Evolutionary conservation across 2,329 filamentous ascomycete species (phyloP).

Genomic region (Gaeumannomyces sp.): DNA sequence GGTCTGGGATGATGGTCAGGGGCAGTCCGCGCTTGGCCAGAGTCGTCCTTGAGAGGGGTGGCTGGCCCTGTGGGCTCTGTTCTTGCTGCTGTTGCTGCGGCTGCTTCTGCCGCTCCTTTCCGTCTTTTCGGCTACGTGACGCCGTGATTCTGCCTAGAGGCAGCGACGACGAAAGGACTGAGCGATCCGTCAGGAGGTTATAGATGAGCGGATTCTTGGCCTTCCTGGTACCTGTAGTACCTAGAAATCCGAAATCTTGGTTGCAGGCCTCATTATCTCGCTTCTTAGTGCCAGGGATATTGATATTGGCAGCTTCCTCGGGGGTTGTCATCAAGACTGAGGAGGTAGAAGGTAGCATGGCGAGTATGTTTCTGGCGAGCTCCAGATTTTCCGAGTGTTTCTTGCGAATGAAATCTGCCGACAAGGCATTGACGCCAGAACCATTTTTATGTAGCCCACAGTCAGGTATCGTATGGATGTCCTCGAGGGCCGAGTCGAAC

Average conservation of each 20-base stretch:
- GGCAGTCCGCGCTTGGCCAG: slow-evolving; percentile 90
- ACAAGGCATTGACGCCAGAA: background rate
- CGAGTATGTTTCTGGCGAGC: slow-evolving; percentile 63
- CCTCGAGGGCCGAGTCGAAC: slow-evolving; percentile 59
- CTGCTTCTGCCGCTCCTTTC: slow-evolving; percentile 7
- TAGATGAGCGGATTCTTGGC: slow-evolving; percentile 82
- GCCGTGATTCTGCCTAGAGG: slow-evolving; percentile 59
- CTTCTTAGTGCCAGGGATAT: slow-evolving; percentile 13
- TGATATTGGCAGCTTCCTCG: slow-evolving; percentile 61
- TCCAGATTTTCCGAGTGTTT: slow-evolving; percentile 65
- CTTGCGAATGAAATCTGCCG: slow-evolving; percentile 19
- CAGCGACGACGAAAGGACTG: slow-evolving; percentile 83
- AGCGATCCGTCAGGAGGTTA: slow-evolving; percentile 92
- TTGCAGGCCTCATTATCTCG: background rate
- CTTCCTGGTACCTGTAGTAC: slow-evolving; percentile 47
- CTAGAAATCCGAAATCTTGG: slow-evolving; percentile 33
- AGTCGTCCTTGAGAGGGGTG: slow-evolving; percentile 49
- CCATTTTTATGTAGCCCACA: slow-evolving; percentile 19
- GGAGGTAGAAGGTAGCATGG: slow-evolving; percentile 73
- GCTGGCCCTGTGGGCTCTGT: background rate
- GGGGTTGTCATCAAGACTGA: slow-evolving; percentile 89
- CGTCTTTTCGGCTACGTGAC: background rate
- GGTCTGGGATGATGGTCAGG: slow-evolving; percentile 73
- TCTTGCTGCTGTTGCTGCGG: background rate
- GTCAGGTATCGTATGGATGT: slow-evolving; percentile 38